Evolutionary conservation across 768 basidiomycete genomes (phyloP).

Genomic region (Candolleomyces aberdarensis): DNA sequence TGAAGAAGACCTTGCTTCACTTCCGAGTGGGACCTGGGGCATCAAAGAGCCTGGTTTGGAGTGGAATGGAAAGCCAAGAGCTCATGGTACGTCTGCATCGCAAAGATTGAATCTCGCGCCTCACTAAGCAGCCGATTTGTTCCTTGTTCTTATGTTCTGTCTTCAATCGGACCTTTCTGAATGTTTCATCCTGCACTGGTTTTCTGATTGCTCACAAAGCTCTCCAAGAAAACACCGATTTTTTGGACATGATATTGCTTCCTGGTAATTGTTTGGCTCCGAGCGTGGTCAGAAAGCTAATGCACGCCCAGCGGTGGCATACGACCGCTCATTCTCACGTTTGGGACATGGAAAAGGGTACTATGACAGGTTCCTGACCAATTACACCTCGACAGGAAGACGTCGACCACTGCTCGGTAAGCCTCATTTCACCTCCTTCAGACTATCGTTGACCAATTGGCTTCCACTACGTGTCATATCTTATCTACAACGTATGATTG

Average conservation of each 20-base stretch:
- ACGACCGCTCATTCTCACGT: constrained; percentile 64
- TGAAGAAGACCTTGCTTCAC: constrained; percentile 50
- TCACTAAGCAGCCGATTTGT: background rate
- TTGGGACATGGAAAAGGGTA: constrained; percentile 84
- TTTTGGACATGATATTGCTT: constrained; percentile 61
- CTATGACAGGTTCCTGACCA: constrained; percentile 70
- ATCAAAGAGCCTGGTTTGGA: constrained; percentile 61
- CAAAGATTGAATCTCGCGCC: constrained; percentile 1
- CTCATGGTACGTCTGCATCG: constrained; percentile 39
- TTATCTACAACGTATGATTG: too few relatives aligned
- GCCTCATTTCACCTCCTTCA: constrained; percentile 6
- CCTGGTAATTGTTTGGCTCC: constrained; percentile 46
- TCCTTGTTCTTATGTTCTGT: background rate
- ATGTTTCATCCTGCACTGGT: background rate
- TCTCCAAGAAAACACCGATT: constrained; percentile 32
- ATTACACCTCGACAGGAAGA: constrained; percentile 44
- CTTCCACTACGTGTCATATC: too few relatives aligned
- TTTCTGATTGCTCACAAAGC: constrained; percentile 20
- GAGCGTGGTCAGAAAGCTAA: background rate
- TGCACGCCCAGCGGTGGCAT: constrained; percentile 58
- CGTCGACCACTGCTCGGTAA: constrained; percentile 59
- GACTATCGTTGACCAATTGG: background rate
- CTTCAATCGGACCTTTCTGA: background rate
- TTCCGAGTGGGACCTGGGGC: constrained; percentile 69
- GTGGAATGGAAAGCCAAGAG: constrained; percentile 43